Percentiles rank a stretch among this genome's conserved stretches.
phyloP scores from a whole-genome alignment of 139 green algal species.

The Micractinium conductrix region DNA sequence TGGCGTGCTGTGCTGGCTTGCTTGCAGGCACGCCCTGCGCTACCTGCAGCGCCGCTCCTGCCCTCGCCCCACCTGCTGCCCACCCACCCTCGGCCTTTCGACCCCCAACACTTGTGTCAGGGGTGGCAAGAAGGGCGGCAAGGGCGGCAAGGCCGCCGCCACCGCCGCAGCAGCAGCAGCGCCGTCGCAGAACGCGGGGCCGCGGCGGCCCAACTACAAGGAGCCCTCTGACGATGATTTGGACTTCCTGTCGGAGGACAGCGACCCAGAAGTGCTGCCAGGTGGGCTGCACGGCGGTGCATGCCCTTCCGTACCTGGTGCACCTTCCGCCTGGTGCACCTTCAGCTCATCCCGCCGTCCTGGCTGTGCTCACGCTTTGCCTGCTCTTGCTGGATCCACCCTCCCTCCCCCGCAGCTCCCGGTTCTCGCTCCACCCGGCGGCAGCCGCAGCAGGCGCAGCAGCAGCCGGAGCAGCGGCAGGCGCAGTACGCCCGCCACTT shows the following conservation, averaged over 20 bases:
- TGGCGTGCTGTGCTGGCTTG: too few relatives aligned
- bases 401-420: not conserved
- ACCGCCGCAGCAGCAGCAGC: not conserved
- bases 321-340: not conserved
- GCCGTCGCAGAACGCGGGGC: not conserved
- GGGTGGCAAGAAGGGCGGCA: not conserved
- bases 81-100: too few relatives aligned
- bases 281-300: not conserved
- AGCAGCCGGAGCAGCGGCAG: too few relatives aligned
- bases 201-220: conserved; percentile 3
- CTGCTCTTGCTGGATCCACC: too few relatives aligned
- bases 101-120: too few relatives aligned
- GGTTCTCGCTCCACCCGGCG: not conserved
- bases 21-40: too few relatives aligned
- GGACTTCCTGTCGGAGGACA: not conserved
- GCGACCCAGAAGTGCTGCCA: not conserved
- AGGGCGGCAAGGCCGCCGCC: too few relatives aligned
- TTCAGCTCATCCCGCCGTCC: too few relatives aligned
- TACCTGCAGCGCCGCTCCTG: too few relatives aligned
- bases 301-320: not conserved
- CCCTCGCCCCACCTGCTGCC: too few relatives aligned
- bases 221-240: not conserved
- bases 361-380: too few relatives aligned
- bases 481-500: conserved; percentile 27
- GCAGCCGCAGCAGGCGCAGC: not conserved